Conservation (phyloP, 345 rosid species). For the Noccaea bulbosa region DNA sequence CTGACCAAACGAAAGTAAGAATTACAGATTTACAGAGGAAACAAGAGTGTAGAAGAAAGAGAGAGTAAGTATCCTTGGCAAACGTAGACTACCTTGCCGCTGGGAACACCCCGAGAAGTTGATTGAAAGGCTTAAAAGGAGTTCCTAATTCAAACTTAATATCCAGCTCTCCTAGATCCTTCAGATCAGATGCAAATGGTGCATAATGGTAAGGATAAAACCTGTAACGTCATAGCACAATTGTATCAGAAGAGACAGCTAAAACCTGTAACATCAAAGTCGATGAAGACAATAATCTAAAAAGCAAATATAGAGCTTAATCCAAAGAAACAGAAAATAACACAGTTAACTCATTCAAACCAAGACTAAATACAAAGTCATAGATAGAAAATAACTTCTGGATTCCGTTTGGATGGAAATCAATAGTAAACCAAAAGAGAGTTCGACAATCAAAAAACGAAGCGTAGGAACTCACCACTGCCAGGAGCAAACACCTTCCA, state of each 20-base stretch:
- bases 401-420: neutral
- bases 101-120: conserved; percentile 96
- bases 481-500: conserved; percentile 99
- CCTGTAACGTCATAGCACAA: conserved; percentile 53
- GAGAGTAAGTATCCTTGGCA: conserved; percentile 26
- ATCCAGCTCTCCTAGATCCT: conserved; percentile 72
- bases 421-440: neutral
- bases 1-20: conserved; percentile 51
- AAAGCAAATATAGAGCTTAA: neutral
- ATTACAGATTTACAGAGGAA: neutral
- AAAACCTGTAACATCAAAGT: conserved; percentile 5
- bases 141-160: conserved; percentile 73
- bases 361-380: neutral
- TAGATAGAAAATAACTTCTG: neutral
- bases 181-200: conserved; percentile 99
- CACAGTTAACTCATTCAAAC: conserved; percentile 6
- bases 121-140: conserved; percentile 97
- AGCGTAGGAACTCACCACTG: conserved; percentile 67
- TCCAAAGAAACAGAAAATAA: conserved; percentile 14
- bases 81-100: conserved; percentile 71
- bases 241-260: conserved; percentile 5
- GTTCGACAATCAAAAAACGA: neutral
- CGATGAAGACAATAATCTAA: neutral
- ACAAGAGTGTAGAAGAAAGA: conserved; percentile 1
- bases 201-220: conserved; percentile 99